phyloP scores from a whole-genome alignment of 2,329 filamentous ascomycete genomes.

The Xylariaceae sp. region DNA sequence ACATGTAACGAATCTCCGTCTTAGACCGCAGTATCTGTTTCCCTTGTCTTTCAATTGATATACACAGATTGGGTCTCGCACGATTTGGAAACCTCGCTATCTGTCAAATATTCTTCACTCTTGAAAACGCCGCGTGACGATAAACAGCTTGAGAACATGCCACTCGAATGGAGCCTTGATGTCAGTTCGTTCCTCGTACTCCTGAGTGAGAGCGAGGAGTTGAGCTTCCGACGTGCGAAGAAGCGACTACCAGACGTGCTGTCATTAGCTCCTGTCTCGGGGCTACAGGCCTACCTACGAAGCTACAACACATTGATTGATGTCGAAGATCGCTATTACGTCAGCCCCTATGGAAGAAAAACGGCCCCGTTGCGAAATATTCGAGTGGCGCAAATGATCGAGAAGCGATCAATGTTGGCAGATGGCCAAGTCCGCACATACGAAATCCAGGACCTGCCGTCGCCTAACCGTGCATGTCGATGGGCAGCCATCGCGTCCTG shows the following conservation, averaged over 20 bases:
- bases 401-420: no score
- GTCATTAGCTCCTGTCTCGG: neutral
- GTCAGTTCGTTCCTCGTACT: neutral
- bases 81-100: no score
- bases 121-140: neutral
- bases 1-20: no score
- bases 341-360: neutral
- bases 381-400: neutral
- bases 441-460: neutral
- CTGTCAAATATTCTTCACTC: neutral
- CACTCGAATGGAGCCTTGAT: neutral
- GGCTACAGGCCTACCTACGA: neutral
- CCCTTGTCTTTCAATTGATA: no score
- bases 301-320: neutral
- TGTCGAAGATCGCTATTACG: neutral
- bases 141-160: neutral
- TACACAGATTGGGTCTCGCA: no score
- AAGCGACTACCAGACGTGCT: neutral
- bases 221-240: neutral
- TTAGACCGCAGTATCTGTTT: no score
- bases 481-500: neutral
- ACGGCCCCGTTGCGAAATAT: neutral
- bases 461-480: neutral
- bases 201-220: neutral
- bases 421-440: neutral